Base-by-base conservation (phyloP, 2,329 filamentous ascomycete species). In the Phyllosticta ampelicida region DNA sequence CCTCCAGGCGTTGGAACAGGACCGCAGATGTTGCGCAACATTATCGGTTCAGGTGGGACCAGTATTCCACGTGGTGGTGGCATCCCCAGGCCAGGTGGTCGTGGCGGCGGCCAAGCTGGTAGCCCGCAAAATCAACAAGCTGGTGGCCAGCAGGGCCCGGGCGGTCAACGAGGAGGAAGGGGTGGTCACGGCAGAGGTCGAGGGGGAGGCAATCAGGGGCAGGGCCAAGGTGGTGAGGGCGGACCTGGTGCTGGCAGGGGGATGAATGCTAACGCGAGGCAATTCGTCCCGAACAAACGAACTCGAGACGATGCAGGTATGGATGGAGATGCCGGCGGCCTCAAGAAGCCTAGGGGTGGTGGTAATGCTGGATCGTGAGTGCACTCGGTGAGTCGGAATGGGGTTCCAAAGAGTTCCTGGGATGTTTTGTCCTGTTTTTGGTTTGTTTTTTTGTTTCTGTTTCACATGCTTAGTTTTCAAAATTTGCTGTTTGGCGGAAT, bases 241-340 rank as follows among this genome's bases (percentile, higher is more conserved):
- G 58, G 64, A 8, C 61, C 68, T 44, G 65, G 69, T 18, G 63
- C 62, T 2, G 63, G 66, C 1, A 62, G 63, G 5, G 36, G 36
- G n/a, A 62, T 75, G 61, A 75, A 73, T 50, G 67, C 71, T 0
- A 65, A 63, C 18, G 73, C 72, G 1, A 60, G 60, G 53, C 64
- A 67, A 5, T 74, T 74, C 53, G 62, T 65, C n/a, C 71, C 71
- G 20, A 67, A 71, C 63, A 72, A 72, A 63, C 65, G 70, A 8
- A 64, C 64, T 5, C 62, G 65, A 19, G 68, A 71, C 29, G 61
- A 61, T 19, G 68, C 67, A 48, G 62, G 60, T 0, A 65, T 52
- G 50, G 66, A 64, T 13, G 61, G 66, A 28, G 61, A 66, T 8
- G 68, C 66, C 13, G 68, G 65, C 2, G 36, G 36, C 8, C 36